Base-by-base conservation (phyloP, 1,284 basidiomycete genomes). In the Apiotrichum gracile region DNA sequence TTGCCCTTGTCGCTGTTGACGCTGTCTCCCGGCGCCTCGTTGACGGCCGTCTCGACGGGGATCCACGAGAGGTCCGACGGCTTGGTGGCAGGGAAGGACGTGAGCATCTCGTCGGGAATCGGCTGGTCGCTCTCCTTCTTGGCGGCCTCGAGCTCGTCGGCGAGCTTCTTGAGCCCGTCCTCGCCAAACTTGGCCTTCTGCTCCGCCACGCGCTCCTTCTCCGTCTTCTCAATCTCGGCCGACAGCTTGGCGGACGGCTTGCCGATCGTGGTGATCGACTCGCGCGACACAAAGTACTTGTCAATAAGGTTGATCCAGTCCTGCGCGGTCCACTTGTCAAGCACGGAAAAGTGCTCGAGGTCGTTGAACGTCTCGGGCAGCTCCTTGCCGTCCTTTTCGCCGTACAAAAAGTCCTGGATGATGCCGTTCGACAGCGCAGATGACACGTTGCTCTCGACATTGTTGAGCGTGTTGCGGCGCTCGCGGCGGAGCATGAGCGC, bases 31-130 rank as follows among this genome's bases (percentile, higher is more conserved):
- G 52, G 51, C 1, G 66, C 66, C 44, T 70, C 68, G 52, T 73
- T 74, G 58, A 75, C 61, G 45, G 71, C 65, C 31, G 72, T 94
- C 64, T 92, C 83, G 3, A 98, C 92, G 1, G 88, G 84, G 54
- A 98, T 93, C 92, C 94, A 98, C 7, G 87, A 83, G 64, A 99
- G 93, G 59, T 84, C 88, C 65, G 86, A 85, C 22, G 93, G 72
- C 64, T 87, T 82, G 0, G 92, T 92, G 29, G 94, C 84, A 17
- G 87, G 85, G 80, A 97, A 98, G 21, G 82, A 78, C 4, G 83
- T 86, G 37, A 97, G 76, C 59, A 97, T 80, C 37, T 89, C 82
- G 10, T 78, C 77, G 6, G 94, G 94, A 54, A 97, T 91, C 12
- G 86, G 83, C 49, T 76, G 76, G 61, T 91, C 88, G 70, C 97